Base-by-base conservation (phyloP, 1,139 yeast species). In the Debaryomycetaceae sp. region DNA sequence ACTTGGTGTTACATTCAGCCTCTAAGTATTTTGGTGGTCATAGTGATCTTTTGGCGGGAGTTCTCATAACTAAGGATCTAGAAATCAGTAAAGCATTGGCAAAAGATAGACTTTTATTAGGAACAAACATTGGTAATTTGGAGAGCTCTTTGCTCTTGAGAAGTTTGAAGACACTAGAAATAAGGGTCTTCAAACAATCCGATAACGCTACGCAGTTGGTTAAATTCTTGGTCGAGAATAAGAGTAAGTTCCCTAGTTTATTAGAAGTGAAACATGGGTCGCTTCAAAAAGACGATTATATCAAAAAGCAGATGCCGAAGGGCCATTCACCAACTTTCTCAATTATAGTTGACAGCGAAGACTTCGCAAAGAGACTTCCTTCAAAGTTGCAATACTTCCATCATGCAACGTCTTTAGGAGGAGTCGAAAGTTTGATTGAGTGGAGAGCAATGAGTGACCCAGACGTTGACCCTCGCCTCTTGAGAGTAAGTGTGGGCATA, bases 11-110 rank as follows among this genome's bases (percentile, higher is more conserved):
- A 79, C 96, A 89, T 62, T 87, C 96, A 1, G 96, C 91, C 1
- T 87, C 96, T 3, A 89, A 89, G 59, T 91, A 81, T 62, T 83
- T 88, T 56, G 96, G 95, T 30, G 97, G 97, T 16, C 96, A 89
- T 60, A 85, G 95, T n/a, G 97, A 91, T 59, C 65, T 88, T 39
- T 69, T 91, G 35, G 91, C 95, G 4, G 97, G 97, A 16, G 72
- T 84, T 8, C 65, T 89, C 30, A 79, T 81, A 9, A 81, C 86
- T 9, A 80, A 82, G 56, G 78, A 79, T 45, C 52, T 56, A 6
- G 65, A 67, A 1, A 68, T 70, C 6, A 73, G 75, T 44, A 51
- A 65, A 13, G 56, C 65, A 35, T 67, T 91, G 47, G 60, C 71
- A 7, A 58, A 56, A 0, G 96, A 89, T 52, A 72, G 98, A 51